Evolutionary conservation across 192 early-diverging fungal species (phyloP).

Genomic region (Martensiomyces pterosporus): DNA sequence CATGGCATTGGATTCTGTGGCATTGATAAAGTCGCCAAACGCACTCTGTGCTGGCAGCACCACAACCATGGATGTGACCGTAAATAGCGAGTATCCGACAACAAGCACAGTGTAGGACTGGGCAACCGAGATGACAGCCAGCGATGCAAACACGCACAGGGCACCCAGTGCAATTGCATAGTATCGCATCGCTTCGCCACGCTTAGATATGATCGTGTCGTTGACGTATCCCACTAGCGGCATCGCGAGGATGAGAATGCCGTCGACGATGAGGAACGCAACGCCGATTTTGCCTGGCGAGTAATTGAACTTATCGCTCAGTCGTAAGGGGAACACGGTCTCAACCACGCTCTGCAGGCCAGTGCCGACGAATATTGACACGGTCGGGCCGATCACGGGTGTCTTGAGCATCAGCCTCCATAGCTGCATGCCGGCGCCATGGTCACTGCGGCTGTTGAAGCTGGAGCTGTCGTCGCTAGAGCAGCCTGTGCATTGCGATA

Average conservation of each 20-base stretch:
- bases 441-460: neutral
- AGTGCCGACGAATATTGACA: constrained; percentile 41
- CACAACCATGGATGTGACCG: constrained; percentile 33
- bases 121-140: constrained; percentile 23
- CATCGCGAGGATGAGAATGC: constrained; percentile 40
- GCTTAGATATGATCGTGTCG: constrained; percentile 17
- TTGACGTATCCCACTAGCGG: constrained; percentile 31
- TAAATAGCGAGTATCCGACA: constrained; percentile 43
- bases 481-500: too few species aligned
- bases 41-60: constrained; percentile 48
- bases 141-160: constrained; percentile 19
- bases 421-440: constrained; percentile 4
- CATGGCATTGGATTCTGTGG: constrained; percentile 33
- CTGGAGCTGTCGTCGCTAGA: neutral
- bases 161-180: constrained; percentile 28
- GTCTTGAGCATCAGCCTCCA: constrained; percentile 23
- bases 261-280: constrained; percentile 42
- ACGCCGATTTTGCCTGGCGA: constrained; percentile 39
- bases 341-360: constrained; percentile 47
- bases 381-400: constrained; percentile 35
- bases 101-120: constrained; percentile 28
- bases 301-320: constrained; percentile 38
- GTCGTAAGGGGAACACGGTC: constrained; percentile 34
- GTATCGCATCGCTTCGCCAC: constrained; percentile 45
- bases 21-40: constrained; percentile 48